Base-by-base conservation (phyloP, 169 alveolate species). In the Cryptosporidium felis region DNA sequence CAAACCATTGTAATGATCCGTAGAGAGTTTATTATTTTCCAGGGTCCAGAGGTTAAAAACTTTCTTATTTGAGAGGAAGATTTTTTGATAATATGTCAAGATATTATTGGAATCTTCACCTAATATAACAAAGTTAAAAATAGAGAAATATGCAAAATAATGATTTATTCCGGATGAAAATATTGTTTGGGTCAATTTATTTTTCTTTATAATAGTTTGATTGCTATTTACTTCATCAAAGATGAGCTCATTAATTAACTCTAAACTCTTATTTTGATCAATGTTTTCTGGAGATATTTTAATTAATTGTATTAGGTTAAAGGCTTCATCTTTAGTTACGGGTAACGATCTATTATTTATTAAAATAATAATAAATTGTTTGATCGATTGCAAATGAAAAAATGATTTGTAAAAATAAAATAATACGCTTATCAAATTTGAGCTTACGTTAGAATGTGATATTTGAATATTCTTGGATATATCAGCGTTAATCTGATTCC, bases 1-100 rank as follows among this genome's bases (percentile, higher is more conserved):
- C 16, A 74, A 18, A 9, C 85, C 85, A 53, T 30, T 74, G 21
- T 74, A 74, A 40, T 74, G 85, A 40, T 74, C 85, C n/a, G n/a
- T 40, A 18, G 38, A 40, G 18, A 74, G 40, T 38, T 53, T 74
- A 30, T 36, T 30, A 53, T 28, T 49, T 8, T 74, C 85, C 51
- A 74, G 14, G 0, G 30, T 59, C 8, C 56, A 53, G 9, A 74
- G 41, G 41, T 18, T 36, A 9, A 74, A 12, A 3, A 74, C 59
- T 18, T 36, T 49, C 59, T 56, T 49, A 40, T 56, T 56, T 9
- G 44, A 36, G 21, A 74, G 14, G 41, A 67, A 34, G 41, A 53
- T 21, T 49, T 32, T 74, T 36, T 74, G 85, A 53, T 36, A 74
- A 36, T 51, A 74, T 0, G 58, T 38, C 10, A 53, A 5, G n/a